These are phyloP conservation scores for Colletotrichum costaricense DNA, from an alignment of 2,329 filamentous ascomycete genomes.

Conservation along the genomic window DNA sequence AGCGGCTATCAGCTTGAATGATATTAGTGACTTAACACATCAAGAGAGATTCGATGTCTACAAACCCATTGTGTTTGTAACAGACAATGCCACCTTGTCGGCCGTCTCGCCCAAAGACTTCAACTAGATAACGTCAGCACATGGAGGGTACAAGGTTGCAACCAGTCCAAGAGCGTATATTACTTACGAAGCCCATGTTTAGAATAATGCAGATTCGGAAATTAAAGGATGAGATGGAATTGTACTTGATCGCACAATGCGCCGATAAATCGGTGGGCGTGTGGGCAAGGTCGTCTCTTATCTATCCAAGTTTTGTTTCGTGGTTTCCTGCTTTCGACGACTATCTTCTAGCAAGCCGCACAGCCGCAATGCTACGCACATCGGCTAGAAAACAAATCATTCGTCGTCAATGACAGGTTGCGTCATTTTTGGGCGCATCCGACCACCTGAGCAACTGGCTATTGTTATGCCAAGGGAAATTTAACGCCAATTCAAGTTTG, in stretches of 20 bases:
- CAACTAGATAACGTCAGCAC: neutral
- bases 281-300: neutral
- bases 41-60: too few relatives aligned
- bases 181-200: slow-evolving; percentile 5
- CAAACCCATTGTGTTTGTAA: slow-evolving; percentile 1
- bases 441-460: neutral
- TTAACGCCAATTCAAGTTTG: slow-evolving; percentile 5
- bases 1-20: neutral
- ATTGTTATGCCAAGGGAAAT: neutral
- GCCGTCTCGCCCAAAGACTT: neutral
- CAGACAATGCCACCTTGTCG: neutral
- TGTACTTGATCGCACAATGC: neutral
- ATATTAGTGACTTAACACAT: neutral
- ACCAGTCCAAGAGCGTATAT: too few relatives aligned
- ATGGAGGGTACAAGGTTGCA: too few relatives aligned
- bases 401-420: too few relatives aligned
- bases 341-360: neutral
- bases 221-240: too few relatives aligned
- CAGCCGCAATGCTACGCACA: neutral
- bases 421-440: neutral
- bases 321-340: neutral
- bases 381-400: neutral
- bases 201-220: too few relatives aligned
- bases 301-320: neutral
- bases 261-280: too few relatives aligned